A percentile compares a stretch with the other conserved stretches of the same genome.
Conservation (phyloP, 176 grass and related monocot genomes). For the Rhynchospora tenuis region DNA sequence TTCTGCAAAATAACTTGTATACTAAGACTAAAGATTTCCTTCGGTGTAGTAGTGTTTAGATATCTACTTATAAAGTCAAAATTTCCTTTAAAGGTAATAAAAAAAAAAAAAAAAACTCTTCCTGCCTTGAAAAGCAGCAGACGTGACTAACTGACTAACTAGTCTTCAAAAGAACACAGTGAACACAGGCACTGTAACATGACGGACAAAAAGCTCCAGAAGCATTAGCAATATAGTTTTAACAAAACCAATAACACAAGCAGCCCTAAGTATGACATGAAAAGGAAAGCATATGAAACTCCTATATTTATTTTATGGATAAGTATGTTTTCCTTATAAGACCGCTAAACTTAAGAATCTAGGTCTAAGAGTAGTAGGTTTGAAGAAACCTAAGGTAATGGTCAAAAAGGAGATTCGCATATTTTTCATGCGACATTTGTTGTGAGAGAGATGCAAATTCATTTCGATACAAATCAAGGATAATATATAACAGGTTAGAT, state of each 20-base stretch:
- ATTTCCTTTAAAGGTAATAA: background rate
- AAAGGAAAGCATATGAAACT: background rate
- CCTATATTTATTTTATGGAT: background rate
- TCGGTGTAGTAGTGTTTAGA: background rate
- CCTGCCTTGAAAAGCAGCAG: background rate
- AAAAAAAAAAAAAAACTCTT: slow-evolving; percentile 7
- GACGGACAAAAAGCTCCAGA: background rate
- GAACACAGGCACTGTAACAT: background rate
- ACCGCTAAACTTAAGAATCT: background rate
- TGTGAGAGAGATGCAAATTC: background rate
- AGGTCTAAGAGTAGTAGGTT: background rate
- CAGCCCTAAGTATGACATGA: background rate
- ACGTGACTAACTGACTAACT: background rate
- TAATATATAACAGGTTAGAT: slow-evolving; percentile 3
- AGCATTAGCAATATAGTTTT: background rate
- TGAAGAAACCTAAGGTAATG: background rate
- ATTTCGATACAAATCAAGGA: background rate
- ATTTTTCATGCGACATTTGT: background rate
- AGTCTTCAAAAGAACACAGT: background rate
- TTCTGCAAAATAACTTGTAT: background rate
- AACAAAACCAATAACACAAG: background rate
- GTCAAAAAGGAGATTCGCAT: background rate
- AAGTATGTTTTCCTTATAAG: background rate
- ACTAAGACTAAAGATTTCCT: background rate
- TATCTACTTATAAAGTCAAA: background rate